These are phyloP conservation scores for Gentiana straminea DNA, from an alignment of 257 asterid genomes.

Conservation along the genomic window DNA sequence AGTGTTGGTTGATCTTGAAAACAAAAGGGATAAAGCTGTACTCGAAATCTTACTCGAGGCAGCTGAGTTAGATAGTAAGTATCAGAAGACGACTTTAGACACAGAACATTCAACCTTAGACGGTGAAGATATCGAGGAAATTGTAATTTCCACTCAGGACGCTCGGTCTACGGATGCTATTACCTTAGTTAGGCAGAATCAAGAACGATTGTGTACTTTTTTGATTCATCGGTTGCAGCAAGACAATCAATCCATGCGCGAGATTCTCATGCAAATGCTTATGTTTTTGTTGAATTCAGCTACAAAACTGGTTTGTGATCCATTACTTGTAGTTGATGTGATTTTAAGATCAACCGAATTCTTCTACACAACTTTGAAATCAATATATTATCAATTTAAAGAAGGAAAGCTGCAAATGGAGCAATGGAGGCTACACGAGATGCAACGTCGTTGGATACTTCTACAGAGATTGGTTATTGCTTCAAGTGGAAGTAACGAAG, in stretches of 20 bases:
- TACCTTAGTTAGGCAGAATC: constrained; percentile 86
- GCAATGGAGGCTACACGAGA: constrained; percentile 47
- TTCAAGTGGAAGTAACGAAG: constrained; percentile 79
- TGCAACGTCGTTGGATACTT: constrained; percentile 69
- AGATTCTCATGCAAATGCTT: constrained; percentile 82
- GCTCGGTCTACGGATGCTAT: constrained; percentile 72
- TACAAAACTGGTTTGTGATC: constrained; percentile 60
- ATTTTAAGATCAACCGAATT: constrained; percentile 64
- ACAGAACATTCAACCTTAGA: constrained; percentile 26
- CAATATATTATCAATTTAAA: constrained; percentile 40
- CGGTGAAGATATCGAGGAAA: constrained; percentile 47
- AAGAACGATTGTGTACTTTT: constrained; percentile 63
- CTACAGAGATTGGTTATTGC: constrained; percentile 77
- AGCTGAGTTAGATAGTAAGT: constrained; percentile 64
- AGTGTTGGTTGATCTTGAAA: constrained; percentile 68
- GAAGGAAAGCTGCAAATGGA: constrained; percentile 46
- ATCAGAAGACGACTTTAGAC: constrained; percentile 25
- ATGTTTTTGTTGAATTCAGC: constrained; percentile 86
- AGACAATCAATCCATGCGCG: constrained; percentile 61
- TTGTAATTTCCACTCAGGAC: constrained; percentile 33
- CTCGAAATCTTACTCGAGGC: constrained; percentile 91
- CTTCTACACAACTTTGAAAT: constrained; percentile 42
- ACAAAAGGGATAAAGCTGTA: constrained; percentile 86
- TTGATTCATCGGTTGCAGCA: constrained; percentile 50
- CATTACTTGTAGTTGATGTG: constrained; percentile 71